Base-by-base conservation (phyloP, 2,329 filamentous ascomycete genomes). In the Mycocentrospora acerina region DNA sequence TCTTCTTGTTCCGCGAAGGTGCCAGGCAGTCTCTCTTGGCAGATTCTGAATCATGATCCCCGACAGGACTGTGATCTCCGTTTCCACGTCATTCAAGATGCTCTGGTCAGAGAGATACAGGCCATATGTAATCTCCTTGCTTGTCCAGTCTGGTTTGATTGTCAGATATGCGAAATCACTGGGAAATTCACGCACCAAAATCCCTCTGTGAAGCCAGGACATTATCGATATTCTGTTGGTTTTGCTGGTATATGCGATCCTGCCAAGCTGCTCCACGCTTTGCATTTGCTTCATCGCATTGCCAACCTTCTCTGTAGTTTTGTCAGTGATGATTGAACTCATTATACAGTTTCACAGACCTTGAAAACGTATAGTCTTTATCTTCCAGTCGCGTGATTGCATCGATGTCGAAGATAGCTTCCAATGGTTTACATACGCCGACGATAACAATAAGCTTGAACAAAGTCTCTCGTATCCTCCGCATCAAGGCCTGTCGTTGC, bases 371-470 rank as follows among this genome's bases (percentile, higher is more conserved):
- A 38, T 71, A 77, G 49, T 85, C 81, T 35, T 72, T 76, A 50
- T 85, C 81, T 55, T 82, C 79, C 1, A 69, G 70, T 17, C 58
- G 61, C 48, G 81, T 78, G 8, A 77, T 56, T 12, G 70, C 66
- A 40, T 64, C 68, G 36, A 83, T 81, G n/a, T 73, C 69, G 7
- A 82, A 68, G 29, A 83, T 75, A 1, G 79, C 75, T 51, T 83
- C 80, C 4, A 85, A 61, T 7, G 80, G 79, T 53, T 82, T 83
- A 60, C 78, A 81, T 1, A 84, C 78, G 1, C 82, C 82, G 12
- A 82, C 71, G 2, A 84, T 67, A 10, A 53, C 46, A 3, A 80
- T 70, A n/a, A 72, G 64, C 61, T 85, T 83, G 41, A 85, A 60
- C 10, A 85, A 66, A 0, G 73, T 74, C 60, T 85, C 82, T 29